phyloP scores from a whole-genome alignment of 2,329 filamentous ascomycete genomes.

The Chrysoporthe puriensis region DNA sequence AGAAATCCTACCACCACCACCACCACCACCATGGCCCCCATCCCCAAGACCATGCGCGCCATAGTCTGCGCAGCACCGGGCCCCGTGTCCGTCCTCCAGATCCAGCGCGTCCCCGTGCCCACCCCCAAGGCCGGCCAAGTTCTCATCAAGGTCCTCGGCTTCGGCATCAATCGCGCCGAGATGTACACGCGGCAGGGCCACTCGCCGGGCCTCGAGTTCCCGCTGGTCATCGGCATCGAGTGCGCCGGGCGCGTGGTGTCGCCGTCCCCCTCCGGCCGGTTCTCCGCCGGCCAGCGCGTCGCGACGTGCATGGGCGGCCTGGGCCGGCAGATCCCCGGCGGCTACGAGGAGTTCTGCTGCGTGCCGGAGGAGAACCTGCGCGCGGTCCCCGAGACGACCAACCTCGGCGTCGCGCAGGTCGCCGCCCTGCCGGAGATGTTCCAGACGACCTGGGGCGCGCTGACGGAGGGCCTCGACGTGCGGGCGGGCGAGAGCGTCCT shows the following conservation, averaged over 20 bases:
- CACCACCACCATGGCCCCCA: constrained; percentile 19
- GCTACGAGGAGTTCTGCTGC: constrained; percentile 53
- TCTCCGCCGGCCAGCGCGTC: constrained; percentile 45
- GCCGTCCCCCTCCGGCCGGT: constrained; percentile 35
- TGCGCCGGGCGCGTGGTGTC: constrained; percentile 45
- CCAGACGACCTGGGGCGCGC: constrained; percentile 51
- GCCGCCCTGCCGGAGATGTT: constrained; percentile 55
- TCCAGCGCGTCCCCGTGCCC: constrained; percentile 44
- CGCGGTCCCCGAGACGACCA: constrained; percentile 36
- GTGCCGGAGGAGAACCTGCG: constrained; percentile 47
- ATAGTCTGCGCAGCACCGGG: constrained; percentile 46
- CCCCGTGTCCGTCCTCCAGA: constrained; percentile 43
- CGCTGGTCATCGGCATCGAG: constrained; percentile 52
- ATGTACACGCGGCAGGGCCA: constrained; percentile 51
- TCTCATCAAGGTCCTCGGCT: constrained; percentile 46
- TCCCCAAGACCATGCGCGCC: constrained; percentile 46
- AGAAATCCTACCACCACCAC: neutral
- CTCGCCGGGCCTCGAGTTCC: constrained; percentile 44
- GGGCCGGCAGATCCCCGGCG: constrained; percentile 50
- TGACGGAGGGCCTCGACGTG: constrained; percentile 45
- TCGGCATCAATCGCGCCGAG: constrained; percentile 51
- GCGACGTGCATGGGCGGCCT: constrained; percentile 54
- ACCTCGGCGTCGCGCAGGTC: constrained; percentile 38
- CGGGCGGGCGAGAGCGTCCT: constrained; percentile 46
- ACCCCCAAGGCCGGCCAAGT: constrained; percentile 42